Conservation (phyloP, 2,329 filamentous ascomycete species). For the Cladophialophora immunda region DNA sequence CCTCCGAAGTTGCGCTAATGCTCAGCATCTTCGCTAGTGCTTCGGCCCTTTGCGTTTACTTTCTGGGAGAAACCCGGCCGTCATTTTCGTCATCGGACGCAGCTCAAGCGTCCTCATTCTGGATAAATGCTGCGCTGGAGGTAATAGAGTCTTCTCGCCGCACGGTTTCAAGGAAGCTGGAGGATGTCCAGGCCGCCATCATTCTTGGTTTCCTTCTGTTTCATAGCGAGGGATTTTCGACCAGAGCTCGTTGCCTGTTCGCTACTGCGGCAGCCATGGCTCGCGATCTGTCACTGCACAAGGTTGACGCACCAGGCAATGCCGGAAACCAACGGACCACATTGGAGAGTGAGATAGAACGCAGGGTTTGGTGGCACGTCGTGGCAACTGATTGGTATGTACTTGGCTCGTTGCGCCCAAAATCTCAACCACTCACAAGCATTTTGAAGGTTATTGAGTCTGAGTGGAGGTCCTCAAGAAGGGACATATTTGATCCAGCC, state of each 20-base stretch:
- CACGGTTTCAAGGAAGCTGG: conserved; percentile 22
- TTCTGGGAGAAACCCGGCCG: conserved; percentile 3
- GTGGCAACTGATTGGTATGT: conserved; percentile 54
- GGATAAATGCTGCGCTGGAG: conserved; percentile 33
- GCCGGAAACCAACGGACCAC: conserved; percentile 38
- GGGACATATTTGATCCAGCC: conserved; percentile 55
- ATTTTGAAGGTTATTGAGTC: conserved; percentile 48
- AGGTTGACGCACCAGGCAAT: conserved; percentile 43
- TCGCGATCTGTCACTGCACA: conserved; percentile 49
- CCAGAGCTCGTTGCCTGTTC: conserved; percentile 31
- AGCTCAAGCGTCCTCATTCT: conserved; percentile 24
- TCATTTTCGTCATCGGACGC: conserved; percentile 14
- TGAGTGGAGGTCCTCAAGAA: conserved; percentile 55
- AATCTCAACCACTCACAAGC: not conserved
- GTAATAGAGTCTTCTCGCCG: conserved; percentile 34
- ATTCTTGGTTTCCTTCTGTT: conserved; percentile 37
- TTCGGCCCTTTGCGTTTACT: conserved; percentile 39
- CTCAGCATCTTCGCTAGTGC: conserved; percentile 48
- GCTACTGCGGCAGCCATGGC: conserved; percentile 36
- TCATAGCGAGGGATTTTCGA: conserved; percentile 37
- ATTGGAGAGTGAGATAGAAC: conserved; percentile 48
- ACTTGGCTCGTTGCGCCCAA: not conserved
- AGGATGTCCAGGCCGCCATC: conserved; percentile 35
- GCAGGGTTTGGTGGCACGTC: conserved; percentile 56
- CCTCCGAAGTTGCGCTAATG: conserved; percentile 46